phyloP scores from a whole-genome alignment of 1,139 yeast species.

The Citeromyces hawaiiensis region DNA sequence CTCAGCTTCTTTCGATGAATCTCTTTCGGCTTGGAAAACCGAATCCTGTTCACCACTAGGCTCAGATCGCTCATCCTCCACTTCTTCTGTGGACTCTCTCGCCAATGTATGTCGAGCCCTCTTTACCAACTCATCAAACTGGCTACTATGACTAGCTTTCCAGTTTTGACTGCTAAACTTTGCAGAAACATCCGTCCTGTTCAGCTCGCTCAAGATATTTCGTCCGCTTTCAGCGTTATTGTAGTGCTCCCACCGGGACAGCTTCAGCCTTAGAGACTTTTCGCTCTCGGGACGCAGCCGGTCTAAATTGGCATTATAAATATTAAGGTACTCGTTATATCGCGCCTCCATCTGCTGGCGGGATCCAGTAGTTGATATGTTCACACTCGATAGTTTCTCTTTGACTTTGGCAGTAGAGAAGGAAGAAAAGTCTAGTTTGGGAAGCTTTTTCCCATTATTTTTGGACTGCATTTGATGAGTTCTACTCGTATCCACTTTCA shows the following conservation, averaged over 20 bases:
- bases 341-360: conserved; percentile 53
- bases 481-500: conserved; percentile 8
- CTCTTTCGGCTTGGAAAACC: no score
- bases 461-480: conserved; percentile 7
- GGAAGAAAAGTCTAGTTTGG: conserved; percentile 46
- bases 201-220: conserved; percentile 7
- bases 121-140: conserved; percentile 8
- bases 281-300: conserved; percentile 54
- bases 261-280: conserved; percentile 34
- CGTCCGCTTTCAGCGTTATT: conserved; percentile 5
- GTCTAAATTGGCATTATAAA: conserved; percentile 79
- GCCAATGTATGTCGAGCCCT: conserved; percentile 2
- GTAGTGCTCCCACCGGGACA: conserved; percentile 58
- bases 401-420: conserved; percentile 49
- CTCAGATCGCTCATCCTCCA: no score
- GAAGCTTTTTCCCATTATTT: conserved; percentile 9
- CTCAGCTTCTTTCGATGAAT: no score
- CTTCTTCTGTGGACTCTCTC: no score
- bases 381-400: conserved; percentile 38
- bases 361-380: conserved; percentile 50
- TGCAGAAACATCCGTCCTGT: conserved; percentile 7
- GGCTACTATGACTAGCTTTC: conserved; percentile 7
- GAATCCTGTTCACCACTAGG: no score
- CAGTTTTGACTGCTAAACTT: conserved; percentile 10
- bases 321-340: conserved; percentile 63